Percentiles rank a stretch among this genome's conserved stretches.
Conservation (phyloP, 2,329 filamentous ascomycete species). For the Thermoascus crustaceus region DNA sequence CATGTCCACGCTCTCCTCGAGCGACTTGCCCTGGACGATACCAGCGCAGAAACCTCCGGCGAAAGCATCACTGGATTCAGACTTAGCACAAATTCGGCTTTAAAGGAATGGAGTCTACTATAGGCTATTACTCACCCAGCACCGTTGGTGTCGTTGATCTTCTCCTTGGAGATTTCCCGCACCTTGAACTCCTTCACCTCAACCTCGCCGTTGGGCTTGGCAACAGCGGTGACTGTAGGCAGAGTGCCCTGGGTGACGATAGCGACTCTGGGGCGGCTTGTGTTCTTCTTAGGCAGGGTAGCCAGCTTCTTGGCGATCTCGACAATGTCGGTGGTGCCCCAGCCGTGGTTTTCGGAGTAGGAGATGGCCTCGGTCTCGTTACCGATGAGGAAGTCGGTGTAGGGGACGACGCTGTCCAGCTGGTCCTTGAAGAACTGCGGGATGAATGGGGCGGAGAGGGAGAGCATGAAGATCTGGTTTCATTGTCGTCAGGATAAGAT, state of each 20-base stretch:
- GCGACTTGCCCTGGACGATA: slow-evolving; percentile 71
- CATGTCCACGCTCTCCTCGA: slow-evolving; percentile 75
- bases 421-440: slow-evolving; percentile 96
- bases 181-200: slow-evolving; percentile 72
- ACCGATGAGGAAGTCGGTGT: slow-evolving; percentile 93
- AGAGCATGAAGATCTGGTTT: slow-evolving; percentile 65
- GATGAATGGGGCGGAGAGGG: slow-evolving; percentile 92
- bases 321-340: slow-evolving; percentile 67
- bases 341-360: slow-evolving; percentile 73
- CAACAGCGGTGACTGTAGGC: slow-evolving; percentile 72
- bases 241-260: slow-evolving; percentile 94
- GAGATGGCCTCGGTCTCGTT: slow-evolving; percentile 92
- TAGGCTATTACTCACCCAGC: slow-evolving; percentile 52
- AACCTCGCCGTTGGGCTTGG: slow-evolving; percentile 57
- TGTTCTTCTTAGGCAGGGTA: slow-evolving; percentile 86
- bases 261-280: slow-evolving; percentile 70
- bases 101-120: background rate
- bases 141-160: slow-evolving; percentile 94
- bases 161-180: slow-evolving; percentile 62
- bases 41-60: slow-evolving; percentile 90
- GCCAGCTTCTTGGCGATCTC: slow-evolving; percentile 81
- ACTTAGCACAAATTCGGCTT: too few species aligned
- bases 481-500: slow-evolving; percentile 6
- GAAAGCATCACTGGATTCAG: slow-evolving; percentile 83
- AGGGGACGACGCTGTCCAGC: slow-evolving; percentile 74